Percentiles rank a stretch among this genome's conserved stretches.
Conservation (phyloP, 352 stramenopile species). For the Globisporangium barbulae region DNA sequence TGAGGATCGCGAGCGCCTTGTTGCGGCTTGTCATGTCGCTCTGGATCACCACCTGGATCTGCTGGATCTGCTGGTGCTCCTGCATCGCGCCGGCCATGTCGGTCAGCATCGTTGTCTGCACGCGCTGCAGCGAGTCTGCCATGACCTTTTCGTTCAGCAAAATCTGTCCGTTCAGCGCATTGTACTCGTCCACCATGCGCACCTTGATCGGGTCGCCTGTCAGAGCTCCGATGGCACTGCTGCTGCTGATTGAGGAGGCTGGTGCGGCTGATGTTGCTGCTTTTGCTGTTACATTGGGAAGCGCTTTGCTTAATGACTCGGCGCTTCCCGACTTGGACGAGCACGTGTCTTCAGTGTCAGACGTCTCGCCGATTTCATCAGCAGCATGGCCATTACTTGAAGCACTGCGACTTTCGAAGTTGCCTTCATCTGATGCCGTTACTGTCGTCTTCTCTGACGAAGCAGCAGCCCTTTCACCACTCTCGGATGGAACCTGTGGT, state of each 20-base stretch:
- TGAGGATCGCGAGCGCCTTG: conserved; percentile 38
- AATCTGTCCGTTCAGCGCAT: conserved; percentile 34
- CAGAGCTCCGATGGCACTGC: background rate
- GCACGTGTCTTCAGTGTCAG: conserved; percentile 6
- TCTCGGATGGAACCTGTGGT: too few species aligned
- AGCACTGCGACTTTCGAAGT: background rate
- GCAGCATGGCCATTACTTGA: background rate
- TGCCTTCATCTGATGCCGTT: background rate
- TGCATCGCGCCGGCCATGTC: conserved; percentile 21
- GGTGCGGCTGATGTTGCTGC: background rate
- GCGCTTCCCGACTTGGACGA: background rate
- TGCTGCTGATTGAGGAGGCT: background rate
- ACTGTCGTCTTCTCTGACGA: background rate
- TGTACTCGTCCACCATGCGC: conserved; percentile 26
- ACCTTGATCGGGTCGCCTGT: conserved; percentile 14
- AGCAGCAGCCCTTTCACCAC: too few species aligned
- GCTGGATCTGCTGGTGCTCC: conserved; percentile 36
- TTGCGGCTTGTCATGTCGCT: conserved; percentile 32
- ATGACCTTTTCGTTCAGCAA: conserved; percentile 40
- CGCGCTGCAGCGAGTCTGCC: conserved; percentile 22
- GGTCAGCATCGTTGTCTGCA: conserved; percentile 23
- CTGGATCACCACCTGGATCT: conserved; percentile 36
- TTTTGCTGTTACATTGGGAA: background rate
- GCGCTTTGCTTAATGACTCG: background rate
- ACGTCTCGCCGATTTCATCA: background rate